Evolutionary conservation across 352 stramenopile genomes (phyloP).

Genomic region (Discostella stelligera): DNA sequence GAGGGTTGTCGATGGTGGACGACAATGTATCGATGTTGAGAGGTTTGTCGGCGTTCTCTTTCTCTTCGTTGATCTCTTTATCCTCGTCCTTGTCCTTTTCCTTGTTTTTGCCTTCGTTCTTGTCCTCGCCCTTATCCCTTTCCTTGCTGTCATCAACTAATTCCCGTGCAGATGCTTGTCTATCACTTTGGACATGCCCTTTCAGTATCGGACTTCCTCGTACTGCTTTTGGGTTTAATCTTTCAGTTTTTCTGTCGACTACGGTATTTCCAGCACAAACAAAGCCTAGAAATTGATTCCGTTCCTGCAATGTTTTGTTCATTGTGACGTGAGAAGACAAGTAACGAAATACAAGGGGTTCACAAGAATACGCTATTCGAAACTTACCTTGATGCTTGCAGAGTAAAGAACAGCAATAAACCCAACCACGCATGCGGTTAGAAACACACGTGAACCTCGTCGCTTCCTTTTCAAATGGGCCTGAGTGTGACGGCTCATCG

Average conservation of each 20-base stretch:
- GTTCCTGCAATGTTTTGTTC: not conserved
- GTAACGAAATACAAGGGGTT: not conserved
- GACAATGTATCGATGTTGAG: not conserved
- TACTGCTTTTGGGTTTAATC: not conserved
- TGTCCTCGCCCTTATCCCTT: not conserved
- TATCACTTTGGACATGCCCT: not conserved
- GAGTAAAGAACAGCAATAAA: not conserved
- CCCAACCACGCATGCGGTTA: conserved; percentile 3
- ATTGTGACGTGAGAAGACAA: not conserved
- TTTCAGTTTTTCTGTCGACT: not conserved
- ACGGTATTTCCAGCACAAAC: not conserved
- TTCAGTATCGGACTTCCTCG: not conserved
- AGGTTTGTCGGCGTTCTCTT: not conserved
- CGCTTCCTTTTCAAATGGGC: conserved; percentile 1
- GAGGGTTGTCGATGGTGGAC: not conserved
- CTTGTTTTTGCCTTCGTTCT: not conserved
- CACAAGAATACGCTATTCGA: not conserved
- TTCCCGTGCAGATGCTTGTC: not conserved
- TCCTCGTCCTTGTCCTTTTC: not conserved
- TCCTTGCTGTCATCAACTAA: not conserved
- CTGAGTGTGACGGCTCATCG: not conserved
- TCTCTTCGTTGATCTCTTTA: not conserved
- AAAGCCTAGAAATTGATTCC: not conserved
- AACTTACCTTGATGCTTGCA: conserved; percentile 3
- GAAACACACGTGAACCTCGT: not conserved